These are phyloP conservation scores for Annulohypoxylon truncatum DNA, from an alignment of 2,329 filamentous ascomycete genomes.

Conservation along the genomic window DNA sequence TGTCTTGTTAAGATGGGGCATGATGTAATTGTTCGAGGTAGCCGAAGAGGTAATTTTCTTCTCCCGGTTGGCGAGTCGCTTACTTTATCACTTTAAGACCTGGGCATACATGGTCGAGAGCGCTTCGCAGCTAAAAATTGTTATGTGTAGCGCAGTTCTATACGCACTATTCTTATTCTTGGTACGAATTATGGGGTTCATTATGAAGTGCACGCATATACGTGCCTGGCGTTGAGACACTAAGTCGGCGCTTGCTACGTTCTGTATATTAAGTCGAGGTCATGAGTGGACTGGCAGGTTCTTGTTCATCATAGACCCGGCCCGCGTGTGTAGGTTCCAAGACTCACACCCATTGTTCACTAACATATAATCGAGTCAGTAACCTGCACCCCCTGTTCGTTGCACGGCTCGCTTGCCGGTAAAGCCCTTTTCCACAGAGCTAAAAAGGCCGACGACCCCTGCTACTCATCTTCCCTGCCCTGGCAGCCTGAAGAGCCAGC, in stretches of 20 bases:
- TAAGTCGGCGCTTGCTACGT: slow-evolving; percentile 44
- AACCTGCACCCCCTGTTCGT: slow-evolving; percentile 28
- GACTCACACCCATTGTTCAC: slow-evolving; percentile 31
- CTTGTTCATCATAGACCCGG: slow-evolving; percentile 40
- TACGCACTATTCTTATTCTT: slow-evolving; percentile 37
- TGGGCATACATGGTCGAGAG: slow-evolving; percentile 24
- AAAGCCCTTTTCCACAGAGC: slow-evolving; percentile 34
- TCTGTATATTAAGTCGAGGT: slow-evolving; percentile 48
- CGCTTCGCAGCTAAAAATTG: slow-evolving; percentile 27
- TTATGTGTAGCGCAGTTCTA: slow-evolving; percentile 22
- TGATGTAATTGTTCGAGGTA: slow-evolving; percentile 11
- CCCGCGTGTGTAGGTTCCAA: slow-evolving; percentile 37
- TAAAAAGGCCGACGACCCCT: slow-evolving; percentile 39
- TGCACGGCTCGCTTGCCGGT: slow-evolving; percentile 36
- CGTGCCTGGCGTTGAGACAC: slow-evolving; percentile 42
- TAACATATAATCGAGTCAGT: slow-evolving; percentile 19
- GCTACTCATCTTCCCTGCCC: slow-evolving; percentile 32
- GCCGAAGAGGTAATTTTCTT: slow-evolving; percentile 6
- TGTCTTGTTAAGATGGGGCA: slow-evolving; percentile 9
- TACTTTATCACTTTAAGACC: slow-evolving; percentile 32
- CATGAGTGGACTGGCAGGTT: slow-evolving; percentile 45
- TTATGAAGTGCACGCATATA: slow-evolving; percentile 41
- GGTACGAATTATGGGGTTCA: slow-evolving; percentile 42
- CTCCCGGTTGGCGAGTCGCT: slow-evolving; percentile 21
- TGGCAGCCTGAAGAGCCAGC: slow-evolving; percentile 27